A percentile compares a stretch with the other conserved stretches of the same genome.
These are phyloP conservation scores for Chlorokybus atmophyticus DNA, from an alignment of 139 green algal genomes.

Conservation along the genomic window DNA sequence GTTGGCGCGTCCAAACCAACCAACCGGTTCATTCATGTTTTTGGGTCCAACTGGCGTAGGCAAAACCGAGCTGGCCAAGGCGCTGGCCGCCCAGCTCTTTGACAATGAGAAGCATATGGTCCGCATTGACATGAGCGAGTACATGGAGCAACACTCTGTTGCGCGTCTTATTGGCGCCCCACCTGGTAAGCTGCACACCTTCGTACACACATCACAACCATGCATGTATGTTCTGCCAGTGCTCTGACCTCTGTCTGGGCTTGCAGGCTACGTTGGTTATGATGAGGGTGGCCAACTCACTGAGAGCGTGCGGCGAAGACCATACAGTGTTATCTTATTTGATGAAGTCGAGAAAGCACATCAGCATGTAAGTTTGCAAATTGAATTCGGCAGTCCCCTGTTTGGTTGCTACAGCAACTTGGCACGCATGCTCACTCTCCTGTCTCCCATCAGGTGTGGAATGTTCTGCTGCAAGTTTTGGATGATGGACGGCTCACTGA, in stretches of 20 bases:
- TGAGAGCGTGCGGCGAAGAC: conserved; percentile 47
- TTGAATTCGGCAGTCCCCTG: background rate
- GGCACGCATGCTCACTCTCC: too few relatives aligned
- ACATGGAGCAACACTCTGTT: conserved; percentile 61
- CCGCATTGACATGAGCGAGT: conserved; percentile 55
- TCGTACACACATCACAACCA: background rate
- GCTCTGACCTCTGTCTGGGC: background rate
- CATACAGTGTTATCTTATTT: conserved; percentile 54
- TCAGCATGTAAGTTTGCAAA: too few relatives aligned
- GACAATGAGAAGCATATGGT: conserved; percentile 58
- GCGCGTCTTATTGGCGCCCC: conserved; percentile 59
- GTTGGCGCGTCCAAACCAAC: conserved; percentile 36
- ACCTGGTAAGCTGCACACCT: conserved; percentile 44
- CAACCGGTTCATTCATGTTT: conserved; percentile 69
- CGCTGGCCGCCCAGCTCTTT: conserved; percentile 68
- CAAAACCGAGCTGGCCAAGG: conserved; percentile 79
- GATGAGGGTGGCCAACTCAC: conserved; percentile 71
- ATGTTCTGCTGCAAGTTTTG: conserved; percentile 75
- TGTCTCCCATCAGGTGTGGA: too few relatives aligned
- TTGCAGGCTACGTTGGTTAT: conserved; percentile 35
- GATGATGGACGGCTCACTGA: conserved; percentile 60
- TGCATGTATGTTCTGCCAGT: background rate
- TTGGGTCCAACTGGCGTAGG: conserved; percentile 66
- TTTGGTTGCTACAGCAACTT: background rate
- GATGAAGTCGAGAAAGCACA: conserved; percentile 74